These are phyloP conservation scores for Lanmaoa pseudosensibilis DNA, from an alignment of 768 basidiomycete species.

Conservation along the genomic window DNA sequence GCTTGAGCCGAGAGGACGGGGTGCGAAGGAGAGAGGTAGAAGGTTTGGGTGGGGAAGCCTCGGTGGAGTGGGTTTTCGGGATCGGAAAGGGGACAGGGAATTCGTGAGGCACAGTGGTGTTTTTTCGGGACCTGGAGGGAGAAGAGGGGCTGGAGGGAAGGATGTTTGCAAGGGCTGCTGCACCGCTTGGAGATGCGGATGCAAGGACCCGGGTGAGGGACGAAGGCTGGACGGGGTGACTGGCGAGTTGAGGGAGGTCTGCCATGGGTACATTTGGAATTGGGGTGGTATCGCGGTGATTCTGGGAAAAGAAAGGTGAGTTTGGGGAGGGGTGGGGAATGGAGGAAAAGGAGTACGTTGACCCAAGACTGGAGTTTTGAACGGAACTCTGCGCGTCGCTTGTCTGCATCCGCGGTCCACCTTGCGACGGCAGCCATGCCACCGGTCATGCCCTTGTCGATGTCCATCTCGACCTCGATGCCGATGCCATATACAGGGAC, in stretches of 20 bases:
- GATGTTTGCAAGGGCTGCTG: constrained; percentile 32
- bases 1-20: constrained; percentile 51
- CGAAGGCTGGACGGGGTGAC: constrained; percentile 52
- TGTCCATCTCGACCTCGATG: constrained; percentile 83
- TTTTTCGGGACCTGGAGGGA: constrained; percentile 38
- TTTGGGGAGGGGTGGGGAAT: not conserved
- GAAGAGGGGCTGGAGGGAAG: constrained; percentile 35
- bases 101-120: constrained; percentile 6
- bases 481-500: constrained; percentile 82
- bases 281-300: constrained; percentile 44
- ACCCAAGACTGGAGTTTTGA: constrained; percentile 65
- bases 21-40: constrained; percentile 62
- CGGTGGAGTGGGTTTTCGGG: constrained; percentile 34
- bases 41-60: constrained; percentile 47
- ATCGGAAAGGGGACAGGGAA: constrained; percentile 46
- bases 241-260: constrained; percentile 59
- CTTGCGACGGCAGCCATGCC: constrained; percentile 90
- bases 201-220: constrained; percentile 69
- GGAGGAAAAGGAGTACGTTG: constrained; percentile 41
- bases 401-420: constrained; percentile 74
- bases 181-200: constrained; percentile 68
- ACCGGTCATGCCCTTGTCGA: constrained; percentile 74
- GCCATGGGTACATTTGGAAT: constrained; percentile 64
- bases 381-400: constrained; percentile 56
- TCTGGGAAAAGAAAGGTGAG: constrained; percentile 38